These are phyloP conservation scores for Plasmodium inui DNA, from an alignment of 169 alveolate genomes.

Conservation along the genomic window DNA sequence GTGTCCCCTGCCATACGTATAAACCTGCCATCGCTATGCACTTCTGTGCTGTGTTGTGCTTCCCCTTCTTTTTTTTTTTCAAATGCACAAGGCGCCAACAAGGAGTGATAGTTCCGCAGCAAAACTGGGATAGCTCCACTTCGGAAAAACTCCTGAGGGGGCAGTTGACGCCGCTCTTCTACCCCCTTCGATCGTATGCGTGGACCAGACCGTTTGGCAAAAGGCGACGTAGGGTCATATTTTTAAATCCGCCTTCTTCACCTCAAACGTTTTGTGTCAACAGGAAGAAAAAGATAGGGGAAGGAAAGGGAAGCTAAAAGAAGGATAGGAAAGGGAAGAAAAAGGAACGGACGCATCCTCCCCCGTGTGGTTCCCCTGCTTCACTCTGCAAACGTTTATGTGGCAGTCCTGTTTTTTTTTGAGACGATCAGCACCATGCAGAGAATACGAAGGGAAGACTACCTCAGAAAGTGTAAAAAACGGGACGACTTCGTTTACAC, in stretches of 20 bases:
- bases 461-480: constrained; percentile 23
- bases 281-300: not conserved
- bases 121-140: not conserved
- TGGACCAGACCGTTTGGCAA: not conserved
- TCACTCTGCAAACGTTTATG: not conserved
- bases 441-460: constrained; percentile 13
- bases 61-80: too few relatives aligned
- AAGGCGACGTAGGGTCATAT: not conserved
- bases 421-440: constrained; percentile 1
- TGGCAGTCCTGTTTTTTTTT: not conserved
- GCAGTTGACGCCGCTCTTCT: not conserved
- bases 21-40: not conserved
- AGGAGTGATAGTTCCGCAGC: not conserved
- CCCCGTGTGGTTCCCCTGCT: not conserved
- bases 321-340: too few relatives aligned
- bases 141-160: not conserved
- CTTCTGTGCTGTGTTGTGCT: not conserved
- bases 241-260: not conserved
- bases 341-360: not conserved
- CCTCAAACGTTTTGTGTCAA: not conserved
- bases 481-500: constrained; percentile 50
- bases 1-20: not conserved
- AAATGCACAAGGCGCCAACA: not conserved
- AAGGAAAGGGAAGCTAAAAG: not conserved
- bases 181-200: not conserved